A percentile compares a stretch with the other conserved stretches of the same genome.
Evolutionary conservation across 1,139 yeast species (phyloP).

Genomic region (Pichia norvegensis): DNA sequence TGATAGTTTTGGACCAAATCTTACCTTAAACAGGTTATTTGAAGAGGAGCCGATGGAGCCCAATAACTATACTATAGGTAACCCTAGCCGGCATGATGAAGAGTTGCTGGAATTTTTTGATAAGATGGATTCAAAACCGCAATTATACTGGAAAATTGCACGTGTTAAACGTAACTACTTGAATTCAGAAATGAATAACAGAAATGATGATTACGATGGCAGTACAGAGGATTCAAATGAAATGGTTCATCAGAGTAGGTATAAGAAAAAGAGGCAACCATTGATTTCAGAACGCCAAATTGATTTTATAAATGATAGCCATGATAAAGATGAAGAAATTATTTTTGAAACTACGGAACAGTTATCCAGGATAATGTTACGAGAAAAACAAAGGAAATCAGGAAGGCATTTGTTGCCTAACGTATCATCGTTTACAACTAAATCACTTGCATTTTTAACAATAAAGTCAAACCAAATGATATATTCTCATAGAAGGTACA

Average conservation of each 20-base stretch:
- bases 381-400: conserved; percentile 25
- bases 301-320: conserved; percentile 33
- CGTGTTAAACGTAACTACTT: conserved; percentile 14
- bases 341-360: conserved; percentile 31
- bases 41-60: conserved; percentile 31
- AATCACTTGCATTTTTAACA: conserved; percentile 40
- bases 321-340: conserved; percentile 31
- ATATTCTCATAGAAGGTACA: conserved; percentile 13
- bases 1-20: conserved; percentile 41
- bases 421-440: conserved; percentile 45
- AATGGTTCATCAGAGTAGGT: too few relatives aligned
- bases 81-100: conserved; percentile 19
- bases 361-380: conserved; percentile 22
- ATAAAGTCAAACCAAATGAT: conserved; percentile 31
- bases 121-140: conserved; percentile 58
- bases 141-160: conserved; percentile 78
- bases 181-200: background rate
- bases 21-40: conserved; percentile 29
- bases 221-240: background rate
- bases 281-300: conserved; percentile 8
- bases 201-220: background rate
- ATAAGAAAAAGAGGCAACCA: background rate
- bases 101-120: conserved; percentile 34
- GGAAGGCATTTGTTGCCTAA: conserved; percentile 35
- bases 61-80: conserved; percentile 19